Conservation (phyloP, 2,329 filamentous ascomycete genomes). For the Didymosphaeria variabile region DNA sequence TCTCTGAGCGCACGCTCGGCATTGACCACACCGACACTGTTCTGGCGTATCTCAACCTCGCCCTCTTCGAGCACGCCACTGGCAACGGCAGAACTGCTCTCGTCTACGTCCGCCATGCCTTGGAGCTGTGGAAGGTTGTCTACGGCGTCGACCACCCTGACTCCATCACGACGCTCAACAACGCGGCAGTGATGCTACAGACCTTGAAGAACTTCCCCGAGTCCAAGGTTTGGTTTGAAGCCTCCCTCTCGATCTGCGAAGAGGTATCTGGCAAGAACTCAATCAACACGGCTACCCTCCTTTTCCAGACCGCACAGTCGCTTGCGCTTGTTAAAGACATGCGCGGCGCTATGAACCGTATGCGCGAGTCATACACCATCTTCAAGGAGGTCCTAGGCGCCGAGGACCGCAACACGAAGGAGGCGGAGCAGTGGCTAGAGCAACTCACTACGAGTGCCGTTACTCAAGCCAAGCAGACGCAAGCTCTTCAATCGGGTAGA, state of each 20-base stretch:
- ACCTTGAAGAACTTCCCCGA: conserved; percentile 93
- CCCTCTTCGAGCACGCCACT: conserved; percentile 89
- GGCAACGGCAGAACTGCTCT: conserved; percentile 91
- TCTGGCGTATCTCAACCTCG: conserved; percentile 94
- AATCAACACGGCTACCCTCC: conserved; percentile 90
- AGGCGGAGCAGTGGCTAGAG: conserved; percentile 95
- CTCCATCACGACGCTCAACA: conserved; percentile 98
- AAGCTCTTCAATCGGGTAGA: conserved; percentile 79
- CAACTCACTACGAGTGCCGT: conserved; percentile 96
- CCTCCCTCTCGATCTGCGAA: conserved; percentile 88
- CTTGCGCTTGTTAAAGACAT: conserved; percentile 95
- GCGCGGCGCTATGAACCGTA: conserved; percentile 87
- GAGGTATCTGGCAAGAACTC: conserved; percentile 87
- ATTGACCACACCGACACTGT: conserved; percentile 94
- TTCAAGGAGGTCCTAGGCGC: conserved; percentile 88
- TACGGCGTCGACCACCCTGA: conserved; percentile 94
- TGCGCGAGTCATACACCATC: conserved; percentile 97
- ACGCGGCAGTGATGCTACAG: conserved; percentile 98
- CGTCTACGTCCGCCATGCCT: conserved; percentile 87
- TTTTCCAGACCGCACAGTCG: conserved; percentile 97
- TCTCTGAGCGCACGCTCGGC: conserved; percentile 92
- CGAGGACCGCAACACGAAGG: conserved; percentile 96
- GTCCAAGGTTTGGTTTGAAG: conserved; percentile 96
- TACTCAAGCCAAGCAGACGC: conserved; percentile 90
- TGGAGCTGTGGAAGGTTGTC: conserved; percentile 96